Evolutionary conservation across 2,329 filamentous ascomycete species (phyloP).

Genomic region (Claviceps paspali): DNA sequence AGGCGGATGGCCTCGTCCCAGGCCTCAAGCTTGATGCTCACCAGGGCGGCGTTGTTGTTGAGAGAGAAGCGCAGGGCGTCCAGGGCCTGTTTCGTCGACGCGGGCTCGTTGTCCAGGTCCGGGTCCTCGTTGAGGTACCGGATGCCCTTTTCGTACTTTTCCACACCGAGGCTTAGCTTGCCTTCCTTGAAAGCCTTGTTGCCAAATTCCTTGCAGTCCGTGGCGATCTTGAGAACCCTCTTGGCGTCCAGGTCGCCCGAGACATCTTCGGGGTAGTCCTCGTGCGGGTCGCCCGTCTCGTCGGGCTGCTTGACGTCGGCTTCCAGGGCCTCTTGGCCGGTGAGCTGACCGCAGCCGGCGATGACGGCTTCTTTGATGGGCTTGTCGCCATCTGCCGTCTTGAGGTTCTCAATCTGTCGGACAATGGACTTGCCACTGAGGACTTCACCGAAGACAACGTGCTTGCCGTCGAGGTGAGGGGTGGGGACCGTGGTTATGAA

Average conservation of each 20-base stretch:
- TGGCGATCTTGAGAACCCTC: conserved; percentile 62
- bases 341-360: conserved; percentile 72
- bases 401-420: conserved; percentile 75
- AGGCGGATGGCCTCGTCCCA: conserved; percentile 56
- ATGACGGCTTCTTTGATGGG: conserved; percentile 60
- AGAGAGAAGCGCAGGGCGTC: conserved; percentile 66
- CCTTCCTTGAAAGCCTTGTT: conserved; percentile 82
- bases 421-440: conserved; percentile 84
- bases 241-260: conserved; percentile 44
- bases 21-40: conserved; percentile 64
- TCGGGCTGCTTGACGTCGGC: conserved; percentile 59
- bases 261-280: conserved; percentile 90
- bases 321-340: conserved; percentile 50
- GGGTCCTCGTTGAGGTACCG: conserved; percentile 81
- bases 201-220: conserved; percentile 78
- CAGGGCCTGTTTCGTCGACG: conserved; percentile 51
- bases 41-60: conserved; percentile 75
- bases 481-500: conserved; percentile 95
- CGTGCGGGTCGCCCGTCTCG: conserved; percentile 74
- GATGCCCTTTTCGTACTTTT: conserved; percentile 89
- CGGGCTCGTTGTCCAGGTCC: conserved; percentile 54
- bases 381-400: conserved; percentile 62
- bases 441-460: conserved; percentile 94
- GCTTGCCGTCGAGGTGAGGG: conserved; percentile 87
- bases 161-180: conserved; percentile 54